Evolutionary conservation across 148 eudicot species (phyloP).

Genomic region (Chenopodium quinoa): DNA sequence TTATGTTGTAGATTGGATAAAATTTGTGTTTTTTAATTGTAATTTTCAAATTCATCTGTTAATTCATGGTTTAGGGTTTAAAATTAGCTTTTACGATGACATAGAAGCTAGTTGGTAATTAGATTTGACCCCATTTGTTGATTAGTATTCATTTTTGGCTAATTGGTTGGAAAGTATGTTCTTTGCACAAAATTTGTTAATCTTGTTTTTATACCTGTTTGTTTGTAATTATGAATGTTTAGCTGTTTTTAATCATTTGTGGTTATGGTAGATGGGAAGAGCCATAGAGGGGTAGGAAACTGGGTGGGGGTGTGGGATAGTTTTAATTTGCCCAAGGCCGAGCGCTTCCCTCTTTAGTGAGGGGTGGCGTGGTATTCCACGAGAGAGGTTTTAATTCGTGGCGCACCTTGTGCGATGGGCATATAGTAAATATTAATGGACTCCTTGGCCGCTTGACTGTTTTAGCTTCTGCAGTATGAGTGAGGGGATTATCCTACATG

Average conservation of each 20-base stretch:
- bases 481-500: slow-evolving; percentile 36
- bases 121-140: neutral
- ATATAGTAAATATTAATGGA: slow-evolving; percentile 23
- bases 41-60: neutral
- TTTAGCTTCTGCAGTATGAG: slow-evolving; percentile 28
- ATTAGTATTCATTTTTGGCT: neutral
- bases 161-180: neutral
- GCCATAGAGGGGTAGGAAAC: no score
- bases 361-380: slow-evolving; percentile 54
- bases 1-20: neutral
- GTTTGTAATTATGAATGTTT: neutral
- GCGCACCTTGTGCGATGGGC: slow-evolving; percentile 39
- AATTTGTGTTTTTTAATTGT: neutral
- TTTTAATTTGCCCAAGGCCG: slow-evolving; percentile 36
- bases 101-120: neutral
- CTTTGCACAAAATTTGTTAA: neutral
- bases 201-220: no score
- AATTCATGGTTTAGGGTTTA: neutral
- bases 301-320: neutral
- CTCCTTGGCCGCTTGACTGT: slow-evolving; percentile 29
- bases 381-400: slow-evolving; percentile 44
- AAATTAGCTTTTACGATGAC: neutral
- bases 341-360: slow-evolving; percentile 48
- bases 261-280: neutral
- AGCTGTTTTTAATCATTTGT: no score